Evolutionary conservation across 75 land plant species (phyloP).

Genomic region (Sequoiadendron giganteum): DNA sequence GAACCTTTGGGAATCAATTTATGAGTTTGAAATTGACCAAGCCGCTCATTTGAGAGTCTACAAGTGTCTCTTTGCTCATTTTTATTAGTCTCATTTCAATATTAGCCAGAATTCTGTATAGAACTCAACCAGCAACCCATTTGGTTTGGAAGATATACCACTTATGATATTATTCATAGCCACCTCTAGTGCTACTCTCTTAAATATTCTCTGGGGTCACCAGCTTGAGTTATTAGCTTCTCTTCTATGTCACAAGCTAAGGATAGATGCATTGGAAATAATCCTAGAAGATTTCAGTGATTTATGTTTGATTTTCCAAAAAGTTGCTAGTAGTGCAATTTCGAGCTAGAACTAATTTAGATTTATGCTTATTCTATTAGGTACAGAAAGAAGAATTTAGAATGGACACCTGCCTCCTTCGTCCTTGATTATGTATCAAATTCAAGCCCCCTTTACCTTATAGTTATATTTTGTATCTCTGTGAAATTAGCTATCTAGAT

Average conservation of each 20-base stretch:
- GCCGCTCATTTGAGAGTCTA: neutral
- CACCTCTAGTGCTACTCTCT: neutral
- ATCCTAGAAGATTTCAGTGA: neutral
- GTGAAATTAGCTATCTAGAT: neutral
- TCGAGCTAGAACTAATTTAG: neutral
- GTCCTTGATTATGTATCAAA: neutral
- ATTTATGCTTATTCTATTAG: neutral
- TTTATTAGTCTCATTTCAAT: neutral
- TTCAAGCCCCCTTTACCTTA: neutral
- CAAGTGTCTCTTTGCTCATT: neutral
- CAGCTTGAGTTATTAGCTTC: neutral
- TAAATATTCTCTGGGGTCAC: neutral
- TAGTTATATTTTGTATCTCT: neutral
- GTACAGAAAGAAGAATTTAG: neutral
- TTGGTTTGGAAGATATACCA: neutral
- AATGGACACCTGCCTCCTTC: neutral
- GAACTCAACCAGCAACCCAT: neutral
- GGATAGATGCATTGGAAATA: neutral
- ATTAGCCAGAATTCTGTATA: neutral
- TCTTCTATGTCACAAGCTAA: neutral
- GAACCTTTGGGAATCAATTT: neutral
- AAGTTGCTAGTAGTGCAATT: neutral
- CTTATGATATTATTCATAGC: neutral
- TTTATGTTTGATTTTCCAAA: neutral
- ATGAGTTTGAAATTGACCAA: neutral